phyloP scores from a whole-genome alignment of 352 stramenopile genomes.

The Phytophthora citricola region DNA sequence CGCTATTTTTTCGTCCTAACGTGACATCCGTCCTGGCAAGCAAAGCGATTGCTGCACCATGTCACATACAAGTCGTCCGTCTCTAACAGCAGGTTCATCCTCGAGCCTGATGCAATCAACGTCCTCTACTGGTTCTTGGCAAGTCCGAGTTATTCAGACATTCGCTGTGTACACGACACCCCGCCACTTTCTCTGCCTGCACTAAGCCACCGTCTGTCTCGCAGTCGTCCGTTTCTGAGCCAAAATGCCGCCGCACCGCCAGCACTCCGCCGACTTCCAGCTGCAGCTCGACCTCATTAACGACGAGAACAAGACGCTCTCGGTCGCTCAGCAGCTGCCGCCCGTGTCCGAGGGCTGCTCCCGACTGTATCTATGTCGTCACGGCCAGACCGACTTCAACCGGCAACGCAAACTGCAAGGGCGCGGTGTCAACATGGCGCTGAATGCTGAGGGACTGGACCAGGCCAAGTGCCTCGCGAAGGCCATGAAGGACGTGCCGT shows the following conservation, averaged over 20 bases:
- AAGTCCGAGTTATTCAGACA: conserved; percentile 27
- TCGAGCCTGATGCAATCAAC: conserved; percentile 28
- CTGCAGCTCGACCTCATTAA: conserved; percentile 28
- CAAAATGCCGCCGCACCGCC: conserved; percentile 35
- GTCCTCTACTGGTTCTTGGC: background rate
- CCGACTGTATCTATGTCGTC: conserved; percentile 77
- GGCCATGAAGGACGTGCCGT: conserved; percentile 71
- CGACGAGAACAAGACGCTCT: conserved; percentile 16
- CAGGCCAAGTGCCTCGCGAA: conserved; percentile 69
- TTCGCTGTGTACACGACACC: conserved; percentile 25
- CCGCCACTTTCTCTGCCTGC: conserved; percentile 2
- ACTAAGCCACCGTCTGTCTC: conserved; percentile 4
- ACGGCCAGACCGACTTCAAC: conserved; percentile 86
- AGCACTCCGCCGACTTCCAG: conserved; percentile 31
- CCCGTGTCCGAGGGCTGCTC: conserved; percentile 57
- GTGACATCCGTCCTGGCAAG: conserved; percentile 1
- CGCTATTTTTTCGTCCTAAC: background rate
- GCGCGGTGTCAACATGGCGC: conserved; percentile 73
- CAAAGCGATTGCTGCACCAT: conserved; percentile 11
- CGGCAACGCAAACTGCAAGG: conserved; percentile 76
- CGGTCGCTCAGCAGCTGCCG: conserved; percentile 63
- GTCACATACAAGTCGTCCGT: conserved; percentile 31
- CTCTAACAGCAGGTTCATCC: conserved; percentile 33
- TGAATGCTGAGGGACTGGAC: conserved; percentile 65
- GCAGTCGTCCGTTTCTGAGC: conserved; percentile 20